Percentiles rank a stretch among this genome's conserved stretches.
These are phyloP conservation scores for Linum lewisii DNA, from an alignment of 345 rosid species.

Conservation along the genomic window DNA sequence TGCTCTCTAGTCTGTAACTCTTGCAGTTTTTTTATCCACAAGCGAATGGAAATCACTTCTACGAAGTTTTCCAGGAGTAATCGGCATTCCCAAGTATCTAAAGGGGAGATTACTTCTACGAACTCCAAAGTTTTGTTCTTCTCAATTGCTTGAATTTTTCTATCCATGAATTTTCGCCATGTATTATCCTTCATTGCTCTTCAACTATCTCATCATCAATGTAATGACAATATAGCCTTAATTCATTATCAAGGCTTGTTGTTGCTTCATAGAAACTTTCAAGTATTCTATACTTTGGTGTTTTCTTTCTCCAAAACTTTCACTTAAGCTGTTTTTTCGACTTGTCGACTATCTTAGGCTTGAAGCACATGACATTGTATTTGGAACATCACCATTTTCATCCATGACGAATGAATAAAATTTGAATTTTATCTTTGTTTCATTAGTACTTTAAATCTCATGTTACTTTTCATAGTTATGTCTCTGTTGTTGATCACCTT, in stretches of 20 bases:
- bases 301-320: not conserved
- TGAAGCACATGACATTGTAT: too few relatives aligned
- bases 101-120: too few relatives aligned
- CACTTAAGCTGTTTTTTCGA: not conserved
- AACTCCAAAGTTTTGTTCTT: conserved; percentile 7
- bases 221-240: not conserved
- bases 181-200: not conserved
- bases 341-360: not conserved
- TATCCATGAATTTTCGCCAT: not conserved
- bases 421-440: not conserved
- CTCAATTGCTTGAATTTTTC: not conserved
- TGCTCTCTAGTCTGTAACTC: too few relatives aligned
- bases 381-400: not conserved
- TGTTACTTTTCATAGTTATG: not conserved
- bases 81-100: too few relatives aligned
- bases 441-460: not conserved
- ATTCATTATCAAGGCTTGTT: not conserved
- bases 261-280: not conserved
- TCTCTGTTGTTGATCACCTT: conserved; percentile 1
- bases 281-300: not conserved
- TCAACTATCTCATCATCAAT: not conserved
- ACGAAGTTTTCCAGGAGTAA: too few relatives aligned
- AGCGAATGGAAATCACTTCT: too few relatives aligned
- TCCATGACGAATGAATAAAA: not conserved
- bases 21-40: too few relatives aligned